Evolutionary conservation across 805 yeast genomes (phyloP).

Genomic region (Kodamaea jinghongensis): DNA sequence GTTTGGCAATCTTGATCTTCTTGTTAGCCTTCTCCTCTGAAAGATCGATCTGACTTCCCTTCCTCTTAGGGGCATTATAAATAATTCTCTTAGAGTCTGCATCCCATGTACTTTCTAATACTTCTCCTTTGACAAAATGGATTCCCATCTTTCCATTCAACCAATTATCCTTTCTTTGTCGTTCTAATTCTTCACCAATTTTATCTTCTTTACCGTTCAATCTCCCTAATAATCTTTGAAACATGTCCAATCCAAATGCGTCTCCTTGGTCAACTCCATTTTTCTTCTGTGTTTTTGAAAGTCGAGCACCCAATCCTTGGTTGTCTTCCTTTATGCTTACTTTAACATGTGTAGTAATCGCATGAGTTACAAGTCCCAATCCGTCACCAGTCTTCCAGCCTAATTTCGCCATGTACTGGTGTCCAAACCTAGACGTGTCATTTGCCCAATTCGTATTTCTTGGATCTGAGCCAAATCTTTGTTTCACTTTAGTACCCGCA

Average conservation of each 20-base stretch:
- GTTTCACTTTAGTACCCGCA: conserved; percentile 77
- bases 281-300: conserved; percentile 52
- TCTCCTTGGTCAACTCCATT: conserved; percentile 80
- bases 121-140: conserved; percentile 82
- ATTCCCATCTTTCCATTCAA: conserved; percentile 88
- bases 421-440: conserved; percentile 81
- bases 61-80: conserved; percentile 14
- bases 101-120: conserved; percentile 81
- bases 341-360: conserved; percentile 78
- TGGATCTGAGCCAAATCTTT: conserved; percentile 88
- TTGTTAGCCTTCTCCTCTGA: conserved; percentile 18
- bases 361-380: conserved; percentile 65
- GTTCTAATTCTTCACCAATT: conserved; percentile 62
- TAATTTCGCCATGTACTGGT: conserved; percentile 69
- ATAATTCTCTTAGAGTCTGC: conserved; percentile 37
- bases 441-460: conserved; percentile 94
- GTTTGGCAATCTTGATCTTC: conserved; percentile 24
- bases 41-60: conserved; percentile 12
- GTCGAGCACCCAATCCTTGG: conserved; percentile 84
- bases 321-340: conserved; percentile 80
- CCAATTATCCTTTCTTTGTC: conserved; percentile 64
- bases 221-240: conserved; percentile 85
- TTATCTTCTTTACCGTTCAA: conserved; percentile 81
- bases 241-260: conserved; percentile 87
- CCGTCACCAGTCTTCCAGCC: conserved; percentile 97